A percentile compares a stretch with the other conserved stretches of the same genome.
Evolutionary conservation across 2,329 filamentous ascomycete species (phyloP).

Genomic region (Exophiala aquamarina): DNA sequence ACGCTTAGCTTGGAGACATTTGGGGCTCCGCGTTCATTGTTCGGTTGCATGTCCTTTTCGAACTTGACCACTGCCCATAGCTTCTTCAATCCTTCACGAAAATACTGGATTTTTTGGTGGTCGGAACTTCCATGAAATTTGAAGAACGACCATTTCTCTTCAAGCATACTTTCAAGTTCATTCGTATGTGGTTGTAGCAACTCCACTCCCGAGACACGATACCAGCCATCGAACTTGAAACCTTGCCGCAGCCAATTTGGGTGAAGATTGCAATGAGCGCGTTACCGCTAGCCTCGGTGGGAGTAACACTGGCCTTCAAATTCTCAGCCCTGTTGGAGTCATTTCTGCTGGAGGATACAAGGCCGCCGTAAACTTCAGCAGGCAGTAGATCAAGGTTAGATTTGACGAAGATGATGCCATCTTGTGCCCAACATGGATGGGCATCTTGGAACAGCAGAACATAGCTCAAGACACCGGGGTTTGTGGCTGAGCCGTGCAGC

Average conservation of each 20-base stretch:
- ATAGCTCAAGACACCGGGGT: conserved; percentile 14
- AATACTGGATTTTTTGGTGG: conserved; percentile 6
- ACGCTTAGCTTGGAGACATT: conserved; percentile 16
- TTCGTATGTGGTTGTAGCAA: conserved; percentile 19
- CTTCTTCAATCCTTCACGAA: conserved; percentile 18
- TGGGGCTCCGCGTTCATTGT: background rate
- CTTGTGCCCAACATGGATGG: conserved; percentile 18
- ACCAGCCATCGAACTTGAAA: conserved; percentile 19
- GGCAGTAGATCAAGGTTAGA: conserved; percentile 18
- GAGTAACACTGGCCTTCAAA: background rate
- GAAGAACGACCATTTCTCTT: conserved; percentile 19
- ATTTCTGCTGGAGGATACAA: background rate
- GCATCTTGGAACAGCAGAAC: conserved; percentile 22
- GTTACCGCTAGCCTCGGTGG: background rate
- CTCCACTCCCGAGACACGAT: conserved; percentile 8
- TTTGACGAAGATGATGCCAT: conserved; percentile 19
- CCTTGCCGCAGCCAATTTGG: background rate
- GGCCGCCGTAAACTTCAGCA: background rate
- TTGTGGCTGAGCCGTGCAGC: conserved; percentile 16
- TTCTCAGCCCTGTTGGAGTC: background rate
- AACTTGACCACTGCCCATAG: conserved; percentile 25
- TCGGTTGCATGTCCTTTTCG: conserved; percentile 10
- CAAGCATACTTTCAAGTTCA: conserved; percentile 21
- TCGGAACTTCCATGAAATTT: too few species aligned
- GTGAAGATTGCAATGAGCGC: conserved; percentile 16